A percentile compares a stretch with the other conserved stretches of the same genome.
Evolutionary conservation across 805 yeast species (phyloP).

Genomic region (Metschnikowia drakensbergensis): DNA sequence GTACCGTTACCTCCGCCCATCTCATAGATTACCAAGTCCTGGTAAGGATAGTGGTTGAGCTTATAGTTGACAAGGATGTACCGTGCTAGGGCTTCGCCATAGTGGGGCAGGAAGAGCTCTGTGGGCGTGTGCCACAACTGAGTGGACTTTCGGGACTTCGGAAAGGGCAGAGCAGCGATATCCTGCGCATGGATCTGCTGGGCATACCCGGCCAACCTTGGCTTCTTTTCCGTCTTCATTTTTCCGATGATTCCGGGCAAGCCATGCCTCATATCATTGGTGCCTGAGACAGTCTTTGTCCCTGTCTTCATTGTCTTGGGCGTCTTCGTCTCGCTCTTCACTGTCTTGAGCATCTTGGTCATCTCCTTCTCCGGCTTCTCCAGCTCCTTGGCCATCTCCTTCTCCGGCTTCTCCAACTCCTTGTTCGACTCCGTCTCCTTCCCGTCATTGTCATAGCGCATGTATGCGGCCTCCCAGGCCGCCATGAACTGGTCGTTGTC

Average conservation of each 20-base stretch:
- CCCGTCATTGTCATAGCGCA: constrained; percentile 40
- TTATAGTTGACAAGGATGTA: constrained; percentile 70
- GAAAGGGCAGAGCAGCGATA: constrained; percentile 15
- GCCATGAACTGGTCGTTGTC: constrained; percentile 69
- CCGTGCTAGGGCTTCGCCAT: constrained; percentile 83
- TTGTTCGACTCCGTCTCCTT: neutral
- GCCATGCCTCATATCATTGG: no score
- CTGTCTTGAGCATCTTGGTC: no score
- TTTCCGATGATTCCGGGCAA: neutral
- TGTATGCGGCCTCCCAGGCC: constrained; percentile 62
- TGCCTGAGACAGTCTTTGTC: no score
- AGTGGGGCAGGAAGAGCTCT: constrained; percentile 76
- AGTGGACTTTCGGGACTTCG: constrained; percentile 34
- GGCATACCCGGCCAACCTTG: constrained; percentile 24
- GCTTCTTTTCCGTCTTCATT: neutral
- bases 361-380: no score
- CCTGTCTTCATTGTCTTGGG: no score
- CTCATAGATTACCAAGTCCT: constrained; percentile 74
- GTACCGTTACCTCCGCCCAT: constrained; percentile 93
- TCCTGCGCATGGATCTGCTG: constrained; percentile 22
- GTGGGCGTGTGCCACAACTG: constrained; percentile 92
- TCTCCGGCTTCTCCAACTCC: neutral
- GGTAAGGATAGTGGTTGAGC: constrained; percentile 62
- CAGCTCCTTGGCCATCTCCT: no score
- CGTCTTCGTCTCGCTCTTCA: no score